Conservation (phyloP, 2,329 filamentous ascomycete species). For the Fusarium verticillioides region DNA sequence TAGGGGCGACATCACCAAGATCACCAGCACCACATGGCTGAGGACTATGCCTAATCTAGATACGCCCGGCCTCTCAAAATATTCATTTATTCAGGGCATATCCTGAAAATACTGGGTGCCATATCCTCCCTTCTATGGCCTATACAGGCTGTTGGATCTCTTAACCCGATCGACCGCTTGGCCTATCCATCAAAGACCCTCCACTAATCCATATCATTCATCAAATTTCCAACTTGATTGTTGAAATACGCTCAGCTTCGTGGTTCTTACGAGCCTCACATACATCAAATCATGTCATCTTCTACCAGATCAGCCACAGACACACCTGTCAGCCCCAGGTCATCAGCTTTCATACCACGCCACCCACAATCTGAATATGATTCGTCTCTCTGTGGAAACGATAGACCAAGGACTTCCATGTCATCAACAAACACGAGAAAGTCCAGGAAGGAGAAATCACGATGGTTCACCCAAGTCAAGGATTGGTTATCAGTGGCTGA, state of each 20-base stretch:
- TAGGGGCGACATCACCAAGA: not conserved
- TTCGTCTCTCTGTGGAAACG: conserved; percentile 34
- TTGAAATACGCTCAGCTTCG: not conserved
- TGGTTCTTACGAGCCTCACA: not conserved
- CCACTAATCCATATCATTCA: not conserved
- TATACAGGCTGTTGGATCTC: not conserved
- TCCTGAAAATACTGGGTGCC: not conserved
- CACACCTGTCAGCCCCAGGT: conserved; percentile 9
- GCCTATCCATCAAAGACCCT: not conserved
- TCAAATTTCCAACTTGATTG: not conserved
- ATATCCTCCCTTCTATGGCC: not conserved
- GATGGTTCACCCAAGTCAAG: conserved; percentile 58
- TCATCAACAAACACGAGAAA: conserved; percentile 30
- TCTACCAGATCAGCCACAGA: conserved; percentile 7
- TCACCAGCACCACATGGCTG: not conserved
- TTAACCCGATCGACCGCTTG: not conserved
- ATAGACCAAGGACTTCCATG: conserved; percentile 23
- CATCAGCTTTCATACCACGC: conserved; percentile 25
- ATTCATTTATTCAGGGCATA: conserved; percentile 6
- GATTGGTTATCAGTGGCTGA: conserved; percentile 62
- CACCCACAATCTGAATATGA: conserved; percentile 42
- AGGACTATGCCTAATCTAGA: conserved; percentile 27
- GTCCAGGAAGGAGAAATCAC: conserved; percentile 45
- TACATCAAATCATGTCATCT: conserved; percentile 16
- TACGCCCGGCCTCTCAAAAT: not conserved